Evolutionary conservation across 2,329 filamentous ascomycete genomes (phyloP).

Genomic region (Pseudogymnoascus sp.): DNA sequence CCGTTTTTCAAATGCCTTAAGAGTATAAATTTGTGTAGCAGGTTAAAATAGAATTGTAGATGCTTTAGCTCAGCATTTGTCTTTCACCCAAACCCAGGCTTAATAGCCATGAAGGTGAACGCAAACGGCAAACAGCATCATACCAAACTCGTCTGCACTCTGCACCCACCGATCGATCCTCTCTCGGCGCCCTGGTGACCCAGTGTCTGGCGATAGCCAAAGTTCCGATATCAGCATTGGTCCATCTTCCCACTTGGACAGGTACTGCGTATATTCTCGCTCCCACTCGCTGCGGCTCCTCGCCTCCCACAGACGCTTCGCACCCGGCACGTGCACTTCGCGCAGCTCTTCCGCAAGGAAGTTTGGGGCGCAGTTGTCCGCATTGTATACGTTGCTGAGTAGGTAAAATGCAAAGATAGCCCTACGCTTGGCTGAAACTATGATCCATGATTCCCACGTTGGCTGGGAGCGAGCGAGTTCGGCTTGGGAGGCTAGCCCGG

Average conservation of each 20-base stretch:
- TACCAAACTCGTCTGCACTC: too few relatives aligned
- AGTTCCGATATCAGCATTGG: too few relatives aligned
- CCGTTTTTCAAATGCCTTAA: too few relatives aligned
- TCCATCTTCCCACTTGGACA: conserved; percentile 37
- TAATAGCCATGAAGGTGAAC: too few relatives aligned
- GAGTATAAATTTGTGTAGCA: too few relatives aligned
- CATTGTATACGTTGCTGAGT: conserved; percentile 42
- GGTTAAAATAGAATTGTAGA: conserved; percentile 17
- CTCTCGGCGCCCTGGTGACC: too few relatives aligned
- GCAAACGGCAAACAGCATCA: too few relatives aligned
- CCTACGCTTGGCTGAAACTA: conserved; percentile 45
- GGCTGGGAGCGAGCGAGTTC: conserved; percentile 36
- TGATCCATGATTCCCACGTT: conserved; percentile 46
- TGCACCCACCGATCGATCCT: too few relatives aligned
- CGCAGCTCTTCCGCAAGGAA: conserved; percentile 43
- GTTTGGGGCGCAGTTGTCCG: conserved; percentile 36
- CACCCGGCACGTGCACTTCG: conserved; percentile 36
- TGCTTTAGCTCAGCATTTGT: background rate
- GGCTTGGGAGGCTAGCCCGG: conserved; percentile 35
- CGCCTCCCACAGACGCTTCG: conserved; percentile 38
- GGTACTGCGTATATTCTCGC: conserved; percentile 34
- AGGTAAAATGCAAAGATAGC: conserved; percentile 46
- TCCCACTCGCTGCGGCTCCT: conserved; percentile 35
- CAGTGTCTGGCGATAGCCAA: too few relatives aligned
- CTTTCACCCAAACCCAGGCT: too few relatives aligned